Percentiles rank a stretch among this genome's conserved stretches.
phyloP scores from a whole-genome alignment of 1,139 yeast species.

The Groenewaldozyma auringiensis region DNA sequence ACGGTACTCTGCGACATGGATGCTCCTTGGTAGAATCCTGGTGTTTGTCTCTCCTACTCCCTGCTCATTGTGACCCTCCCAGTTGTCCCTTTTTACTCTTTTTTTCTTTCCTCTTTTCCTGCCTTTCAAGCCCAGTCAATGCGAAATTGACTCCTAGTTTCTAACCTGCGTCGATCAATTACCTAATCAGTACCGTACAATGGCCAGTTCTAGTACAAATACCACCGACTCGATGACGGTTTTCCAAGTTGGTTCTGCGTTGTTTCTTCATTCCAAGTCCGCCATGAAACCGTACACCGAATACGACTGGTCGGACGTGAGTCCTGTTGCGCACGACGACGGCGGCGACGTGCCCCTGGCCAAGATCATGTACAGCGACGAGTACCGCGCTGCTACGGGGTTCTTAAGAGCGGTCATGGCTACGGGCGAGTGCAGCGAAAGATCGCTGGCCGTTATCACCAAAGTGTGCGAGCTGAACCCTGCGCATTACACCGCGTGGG shows the following conservation, averaged over 20 bases:
- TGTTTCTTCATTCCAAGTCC: neutral
- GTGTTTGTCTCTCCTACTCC: too few relatives aligned
- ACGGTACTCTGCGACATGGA: too few relatives aligned
- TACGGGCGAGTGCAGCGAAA: slow-evolving; percentile 52
- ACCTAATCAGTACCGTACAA: too few relatives aligned
- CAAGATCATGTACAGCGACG: slow-evolving; percentile 68
- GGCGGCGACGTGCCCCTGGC: slow-evolving; percentile 48
- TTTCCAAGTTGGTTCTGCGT: neutral
- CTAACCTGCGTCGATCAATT: too few relatives aligned
- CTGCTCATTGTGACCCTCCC: too few relatives aligned
- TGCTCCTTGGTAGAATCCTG: too few relatives aligned
- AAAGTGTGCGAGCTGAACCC: slow-evolving; percentile 62
- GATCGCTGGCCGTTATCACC: slow-evolving; percentile 64
- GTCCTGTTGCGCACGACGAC: slow-evolving; percentile 32
- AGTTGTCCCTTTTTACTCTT: too few relatives aligned
- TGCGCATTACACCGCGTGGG: slow-evolving; percentile 91
- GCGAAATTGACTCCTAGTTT: too few relatives aligned
- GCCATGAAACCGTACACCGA: neutral
- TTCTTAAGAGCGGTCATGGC: slow-evolving; percentile 54
- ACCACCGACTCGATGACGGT: neutral
- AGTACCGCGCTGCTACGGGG: slow-evolving; percentile 57
- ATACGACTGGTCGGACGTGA: slow-evolving; percentile 31
- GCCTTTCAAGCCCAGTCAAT: too few relatives aligned
- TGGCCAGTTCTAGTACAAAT: too few relatives aligned
- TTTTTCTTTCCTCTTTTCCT: too few relatives aligned